These are phyloP conservation scores for Helotiales sp. DNA, from an alignment of 2,329 filamentous ascomycete species.

Conservation along the genomic window DNA sequence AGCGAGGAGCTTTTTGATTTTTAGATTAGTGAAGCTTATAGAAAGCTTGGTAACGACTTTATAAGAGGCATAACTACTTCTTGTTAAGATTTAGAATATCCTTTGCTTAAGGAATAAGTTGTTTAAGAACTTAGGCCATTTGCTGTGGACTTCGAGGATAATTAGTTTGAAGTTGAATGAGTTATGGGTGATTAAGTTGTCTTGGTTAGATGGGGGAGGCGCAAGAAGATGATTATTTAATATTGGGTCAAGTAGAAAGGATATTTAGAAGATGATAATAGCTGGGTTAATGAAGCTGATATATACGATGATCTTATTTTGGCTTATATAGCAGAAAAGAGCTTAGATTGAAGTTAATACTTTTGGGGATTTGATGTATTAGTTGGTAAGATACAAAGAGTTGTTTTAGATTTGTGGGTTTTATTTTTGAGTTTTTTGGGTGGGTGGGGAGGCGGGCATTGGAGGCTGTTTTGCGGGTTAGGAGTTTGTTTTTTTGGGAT, in stretches of 20 bases:
- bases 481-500: no score
- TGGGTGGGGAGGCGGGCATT: no score
- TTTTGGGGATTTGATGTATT: no score
- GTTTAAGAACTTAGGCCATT: slow-evolving; percentile 19
- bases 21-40: slow-evolving; percentile 17
- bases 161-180: slow-evolving; percentile 27
- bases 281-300: no score
- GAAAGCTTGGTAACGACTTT: slow-evolving; percentile 19
- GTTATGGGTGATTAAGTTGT: slow-evolving; percentile 28
- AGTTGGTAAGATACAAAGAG: no score
- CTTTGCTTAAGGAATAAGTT: slow-evolving; percentile 14
- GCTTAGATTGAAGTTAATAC: slow-evolving; percentile 25
- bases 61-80: no score
- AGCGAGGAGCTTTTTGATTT: slow-evolving; percentile 16
- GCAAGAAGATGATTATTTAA: slow-evolving; percentile 26
- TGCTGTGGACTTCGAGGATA: slow-evolving; percentile 23
- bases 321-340: slow-evolving; percentile 22
- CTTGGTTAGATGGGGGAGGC: slow-evolving; percentile 21
- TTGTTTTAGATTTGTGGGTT: no score
- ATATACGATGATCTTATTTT: no score
- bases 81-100: slow-evolving; percentile 22
- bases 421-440: no score
- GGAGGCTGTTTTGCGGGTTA: no score
- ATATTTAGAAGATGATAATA: no score
- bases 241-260: no score